Base-by-base conservation (phyloP, 441 rosid species). In the Pelargonium citronellum region DNA sequence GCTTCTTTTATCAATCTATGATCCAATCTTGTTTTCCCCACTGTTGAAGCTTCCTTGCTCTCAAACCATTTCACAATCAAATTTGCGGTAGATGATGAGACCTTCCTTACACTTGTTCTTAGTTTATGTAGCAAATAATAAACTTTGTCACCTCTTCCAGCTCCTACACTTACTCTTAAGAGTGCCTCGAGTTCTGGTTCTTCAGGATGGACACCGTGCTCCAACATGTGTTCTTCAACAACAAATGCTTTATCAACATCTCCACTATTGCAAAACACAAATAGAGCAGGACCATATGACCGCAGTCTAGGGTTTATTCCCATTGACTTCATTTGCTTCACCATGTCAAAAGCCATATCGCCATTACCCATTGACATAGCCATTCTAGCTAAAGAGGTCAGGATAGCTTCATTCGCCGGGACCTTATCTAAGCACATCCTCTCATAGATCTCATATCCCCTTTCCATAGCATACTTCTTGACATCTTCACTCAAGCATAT, bases 371-470 rank as follows among this genome's bases (percentile, higher is more conserved):
- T 79, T 58, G 90, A 80, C 85, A 74, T 82, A 3, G 87, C 94
- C 88, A 87, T 85, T 74, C 91, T 89, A 53, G 88, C 88, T 60
- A 87, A 80, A 68, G 91, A 78, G 34, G 90, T 89, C 69, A 89
- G 67, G 27, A 76, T 79, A 69, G 91, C 90, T 76, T 87, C 94
- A 20, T 80, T 87, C 84, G 84, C 65, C 4, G 86, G 86, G 70
- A 85, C 77, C 64, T 82, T 69, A 58, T 79, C 83, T 17, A 4
- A 66, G 77, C 84, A 66, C 88, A 89, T 83, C 68, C 74, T 77
- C 76, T 78, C 77, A 66, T 83, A 85, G 5, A 89, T 85, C 78
- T 87, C 84, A 68, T 83, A 84, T 7, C 91, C 91, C 78, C 81
- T 82, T 27, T 71, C 73, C 9, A 85, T 73, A 1, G 88, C 87